phyloP scores from a whole-genome alignment of 768 basidiomycete genomes.

The Pulveroboletus sp. region DNA sequence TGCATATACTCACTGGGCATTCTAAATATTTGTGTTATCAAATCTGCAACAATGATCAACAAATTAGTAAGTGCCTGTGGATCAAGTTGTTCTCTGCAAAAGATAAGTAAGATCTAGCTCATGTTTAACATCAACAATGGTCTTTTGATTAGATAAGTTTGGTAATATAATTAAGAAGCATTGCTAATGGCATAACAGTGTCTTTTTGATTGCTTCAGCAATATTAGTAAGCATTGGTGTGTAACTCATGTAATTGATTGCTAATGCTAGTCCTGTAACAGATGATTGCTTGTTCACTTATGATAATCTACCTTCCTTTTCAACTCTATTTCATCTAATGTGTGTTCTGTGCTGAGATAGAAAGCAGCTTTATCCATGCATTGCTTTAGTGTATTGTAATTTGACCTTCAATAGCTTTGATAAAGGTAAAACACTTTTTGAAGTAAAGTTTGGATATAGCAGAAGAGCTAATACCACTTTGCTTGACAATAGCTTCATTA shows the following conservation, averaged over 20 bases:
- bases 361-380: too few species aligned
- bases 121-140: conserved; percentile 50
- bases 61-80: conserved; percentile 28
- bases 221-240: conserved; percentile 37
- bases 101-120: too few species aligned
- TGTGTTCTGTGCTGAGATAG: too few species aligned
- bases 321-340: too few species aligned
- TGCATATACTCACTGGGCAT: neutral
- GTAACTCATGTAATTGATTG: neutral
- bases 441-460: too few species aligned
- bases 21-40: conserved; percentile 4
- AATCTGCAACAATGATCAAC: conserved; percentile 53
- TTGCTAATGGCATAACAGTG: conserved; percentile 18
- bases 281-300: conserved; percentile 42
- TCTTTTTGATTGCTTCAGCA: conserved; percentile 56
- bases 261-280: conserved; percentile 17
- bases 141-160: conserved; percentile 25
- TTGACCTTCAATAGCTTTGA: too few species aligned
- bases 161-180: too few species aligned
- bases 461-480: too few species aligned
- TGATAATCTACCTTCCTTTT: too few species aligned
- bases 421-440: too few species aligned
- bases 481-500: too few species aligned
- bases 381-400: too few species aligned
- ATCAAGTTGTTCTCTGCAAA: neutral